Percentiles rank a stretch among this genome's conserved stretches.
These are phyloP conservation scores for Coleophoma crateriformis DNA, from an alignment of 2,329 filamentous ascomycete genomes.

Conservation along the genomic window DNA sequence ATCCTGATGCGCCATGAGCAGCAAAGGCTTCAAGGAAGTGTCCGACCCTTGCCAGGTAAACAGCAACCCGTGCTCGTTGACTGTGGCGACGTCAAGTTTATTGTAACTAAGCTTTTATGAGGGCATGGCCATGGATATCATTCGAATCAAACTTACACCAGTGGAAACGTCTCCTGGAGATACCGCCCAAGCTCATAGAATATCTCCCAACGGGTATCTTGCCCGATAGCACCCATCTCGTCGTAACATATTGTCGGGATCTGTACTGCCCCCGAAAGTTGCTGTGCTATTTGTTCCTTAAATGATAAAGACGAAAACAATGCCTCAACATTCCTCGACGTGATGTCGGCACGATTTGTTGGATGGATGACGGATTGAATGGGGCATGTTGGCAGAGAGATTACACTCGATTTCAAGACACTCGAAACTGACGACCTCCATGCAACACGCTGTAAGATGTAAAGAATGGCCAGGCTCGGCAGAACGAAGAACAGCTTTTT, in stretches of 20 bases:
- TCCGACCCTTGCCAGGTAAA: constrained; percentile 52
- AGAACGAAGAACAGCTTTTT: not conserved
- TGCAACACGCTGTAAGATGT: not conserved
- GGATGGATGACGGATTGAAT: not conserved
- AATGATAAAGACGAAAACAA: not conserved
- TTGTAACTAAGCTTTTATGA: not conserved
- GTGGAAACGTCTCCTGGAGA: constrained; percentile 42
- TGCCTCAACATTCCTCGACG: not conserved
- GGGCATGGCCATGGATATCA: too few relatives aligned
- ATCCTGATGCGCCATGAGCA: constrained; percentile 61
- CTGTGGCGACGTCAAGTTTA: constrained; percentile 26
- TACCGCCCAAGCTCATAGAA: constrained; percentile 44
- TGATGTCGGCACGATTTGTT: not conserved
- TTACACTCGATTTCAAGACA: not conserved
- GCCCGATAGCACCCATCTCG: constrained; percentile 44
- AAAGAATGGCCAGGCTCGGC: not conserved
- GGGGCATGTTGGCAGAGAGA: not conserved
- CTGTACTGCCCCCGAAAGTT: constrained; percentile 38
- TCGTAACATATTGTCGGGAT: constrained; percentile 50
- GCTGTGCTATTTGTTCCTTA: not conserved
- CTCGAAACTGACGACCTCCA: not conserved
- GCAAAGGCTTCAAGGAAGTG: constrained; percentile 40
- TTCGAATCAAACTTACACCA: constrained; percentile 29
- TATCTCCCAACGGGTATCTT: constrained; percentile 47
- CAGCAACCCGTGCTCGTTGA: constrained; percentile 57